Evolutionary conservation across 176 grass and related monocot species (phyloP).

Genomic region (Areca catechu): DNA sequence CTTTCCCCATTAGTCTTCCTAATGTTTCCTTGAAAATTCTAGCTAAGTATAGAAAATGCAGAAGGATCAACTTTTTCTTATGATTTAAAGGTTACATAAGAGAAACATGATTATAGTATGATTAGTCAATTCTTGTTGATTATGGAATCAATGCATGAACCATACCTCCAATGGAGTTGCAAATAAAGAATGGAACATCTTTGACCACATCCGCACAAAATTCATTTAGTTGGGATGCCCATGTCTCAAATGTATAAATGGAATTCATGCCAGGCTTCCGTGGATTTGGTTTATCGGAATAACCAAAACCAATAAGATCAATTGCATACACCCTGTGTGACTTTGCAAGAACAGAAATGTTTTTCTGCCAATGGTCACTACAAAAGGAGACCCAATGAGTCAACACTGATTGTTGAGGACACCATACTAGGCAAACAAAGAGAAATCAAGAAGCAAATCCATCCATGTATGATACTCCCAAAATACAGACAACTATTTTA

Average conservation of each 20-base stretch:
- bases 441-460: too few species aligned
- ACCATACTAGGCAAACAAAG: too few species aligned
- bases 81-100: too few species aligned
- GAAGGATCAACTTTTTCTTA: too few species aligned
- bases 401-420: too few species aligned
- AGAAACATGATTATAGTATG: not conserved
- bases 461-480: too few species aligned
- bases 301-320: constrained; percentile 91
- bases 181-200: constrained; percentile 87
- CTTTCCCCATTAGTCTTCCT: too few species aligned
- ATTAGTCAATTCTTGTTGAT: not conserved
- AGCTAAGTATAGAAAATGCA: too few species aligned
- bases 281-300: constrained; percentile 93
- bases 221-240: constrained; percentile 75
- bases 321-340: constrained; percentile 65
- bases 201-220: constrained; percentile 76
- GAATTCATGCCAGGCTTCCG: constrained; percentile 26
- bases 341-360: constrained; percentile 56
- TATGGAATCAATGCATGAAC: constrained; percentile 1
- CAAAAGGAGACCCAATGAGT: not conserved
- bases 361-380: constrained; percentile 93
- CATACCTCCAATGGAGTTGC: constrained; percentile 96
- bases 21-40: too few species aligned
- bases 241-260: constrained; percentile 97
- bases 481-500: too few species aligned